Conservation (phyloP, 495 filamentous ascomycete species). For the Podospora appendiculata region DNA sequence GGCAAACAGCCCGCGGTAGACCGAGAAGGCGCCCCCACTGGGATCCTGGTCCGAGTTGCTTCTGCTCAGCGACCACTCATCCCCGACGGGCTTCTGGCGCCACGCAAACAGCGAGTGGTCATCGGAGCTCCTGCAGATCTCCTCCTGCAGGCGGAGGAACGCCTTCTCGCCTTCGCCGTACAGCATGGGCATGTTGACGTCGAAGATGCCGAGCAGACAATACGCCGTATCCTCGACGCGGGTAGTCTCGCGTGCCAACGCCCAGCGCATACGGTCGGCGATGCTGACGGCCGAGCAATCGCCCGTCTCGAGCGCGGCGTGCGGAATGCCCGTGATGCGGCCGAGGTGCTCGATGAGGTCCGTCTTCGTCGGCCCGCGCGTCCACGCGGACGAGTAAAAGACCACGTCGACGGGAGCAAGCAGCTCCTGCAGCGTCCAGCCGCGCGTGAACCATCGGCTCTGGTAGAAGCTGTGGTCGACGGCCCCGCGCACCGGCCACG, state of each 20-base stretch:
- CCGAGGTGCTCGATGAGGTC: neutral
- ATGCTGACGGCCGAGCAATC: neutral
- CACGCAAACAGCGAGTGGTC: constrained; percentile 7
- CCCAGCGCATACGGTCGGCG: constrained; percentile 12
- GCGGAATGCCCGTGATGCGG: neutral
- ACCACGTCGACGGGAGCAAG: neutral
- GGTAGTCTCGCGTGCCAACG: constrained; percentile 1
- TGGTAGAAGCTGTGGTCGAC: neutral
- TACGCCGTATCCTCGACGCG: constrained; percentile 12
- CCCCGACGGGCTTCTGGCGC: neutral
- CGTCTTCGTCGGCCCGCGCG: neutral
- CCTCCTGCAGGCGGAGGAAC: constrained; percentile 10
- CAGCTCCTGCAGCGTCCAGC: constrained; percentile 2
- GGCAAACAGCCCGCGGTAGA: neutral
- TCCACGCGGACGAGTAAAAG: neutral
- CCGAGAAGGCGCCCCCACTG: neutral
- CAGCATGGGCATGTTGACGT: constrained; percentile 8
- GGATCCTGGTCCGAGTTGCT: neutral
- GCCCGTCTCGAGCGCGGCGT: neutral
- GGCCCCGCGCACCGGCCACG: neutral
- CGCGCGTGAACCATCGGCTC: neutral
- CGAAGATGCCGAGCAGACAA: constrained; percentile 9
- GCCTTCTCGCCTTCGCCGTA: constrained; percentile 9
- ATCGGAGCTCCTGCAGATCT: constrained; percentile 1
- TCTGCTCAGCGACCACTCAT: neutral